phyloP scores from a whole-genome alignment of 345 rosid genomes.

The Orychophragmus violaceus region DNA sequence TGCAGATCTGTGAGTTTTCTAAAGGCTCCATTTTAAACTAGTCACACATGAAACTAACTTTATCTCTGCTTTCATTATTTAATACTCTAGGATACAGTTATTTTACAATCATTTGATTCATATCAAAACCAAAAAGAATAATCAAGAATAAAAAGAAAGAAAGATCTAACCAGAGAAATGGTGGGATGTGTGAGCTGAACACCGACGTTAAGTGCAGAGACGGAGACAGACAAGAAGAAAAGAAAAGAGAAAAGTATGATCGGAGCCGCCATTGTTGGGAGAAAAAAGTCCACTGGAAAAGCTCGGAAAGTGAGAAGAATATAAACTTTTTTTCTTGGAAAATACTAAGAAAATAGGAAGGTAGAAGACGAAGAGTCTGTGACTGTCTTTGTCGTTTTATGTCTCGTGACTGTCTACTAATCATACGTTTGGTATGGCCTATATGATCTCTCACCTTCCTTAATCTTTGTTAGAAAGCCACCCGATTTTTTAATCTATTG shows the following conservation, averaged over 20 bases:
- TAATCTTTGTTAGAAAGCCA: neutral
- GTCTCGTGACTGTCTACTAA: constrained; percentile 27
- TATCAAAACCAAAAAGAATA: neutral
- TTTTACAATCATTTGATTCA: neutral
- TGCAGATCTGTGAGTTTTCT: neutral
- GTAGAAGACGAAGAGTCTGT: constrained; percentile 16
- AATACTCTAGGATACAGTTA: neutral
- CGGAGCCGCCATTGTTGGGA: constrained; percentile 28
- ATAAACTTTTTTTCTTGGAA: constrained; percentile 13
- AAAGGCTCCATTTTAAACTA: neutral
- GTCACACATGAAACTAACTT: neutral
- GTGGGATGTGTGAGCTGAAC: constrained; percentile 45
- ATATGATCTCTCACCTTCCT: too few species aligned
- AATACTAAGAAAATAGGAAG: constrained; percentile 24
- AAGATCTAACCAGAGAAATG: constrained; percentile 44
- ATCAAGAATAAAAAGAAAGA: neutral
- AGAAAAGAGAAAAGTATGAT: constrained; percentile 10
- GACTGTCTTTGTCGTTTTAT: constrained; percentile 9
- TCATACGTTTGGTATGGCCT: constrained; percentile 6
- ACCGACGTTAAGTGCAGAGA: constrained; percentile 60
- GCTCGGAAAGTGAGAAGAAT: constrained; percentile 31
- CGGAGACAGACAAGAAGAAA: constrained; percentile 26
- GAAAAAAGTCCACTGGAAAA: neutral
- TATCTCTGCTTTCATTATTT: neutral
- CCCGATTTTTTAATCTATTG: neutral